Evolutionary conservation across 345 rosid species (phyloP), one percentile per base, ranked within the genome.

Genomic region (Bruguiera gymnorhiza): DNA sequence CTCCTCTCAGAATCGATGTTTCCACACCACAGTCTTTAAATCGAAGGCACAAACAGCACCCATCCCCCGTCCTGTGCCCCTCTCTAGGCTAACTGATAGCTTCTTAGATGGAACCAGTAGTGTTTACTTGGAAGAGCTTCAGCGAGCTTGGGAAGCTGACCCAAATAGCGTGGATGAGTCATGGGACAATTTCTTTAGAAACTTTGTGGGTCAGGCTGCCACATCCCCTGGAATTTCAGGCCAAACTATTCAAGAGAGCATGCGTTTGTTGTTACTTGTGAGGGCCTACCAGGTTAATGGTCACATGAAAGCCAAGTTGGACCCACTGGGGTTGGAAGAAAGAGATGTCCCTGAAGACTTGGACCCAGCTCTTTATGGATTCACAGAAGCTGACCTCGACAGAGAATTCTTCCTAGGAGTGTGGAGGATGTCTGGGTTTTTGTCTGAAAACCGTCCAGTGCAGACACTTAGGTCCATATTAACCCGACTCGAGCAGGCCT

Each of bases 211-310:
- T 51, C 92, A 90, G 80, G 90, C 90, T 24, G 80, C 88, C 13
- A 81, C 92, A 0, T 75, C 88, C 9, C 88, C 87, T 50, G 95
- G 95, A 32, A 83, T 91, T 72, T 91, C 97, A 0, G 95, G 97
- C 24, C 97, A 91, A 74, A 88, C 97, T 3, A 91, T 91, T 65
- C 92, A 88, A 75, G 97, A 91, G 75, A 91, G 97, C 67, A 91
- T 91, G 97, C 90, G 97, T 11, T 65, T 90, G 76, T 39, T 90
- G 78, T 73, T 88, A 68, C 80, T 90, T 15, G 89, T 90, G 53
- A 85, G 97, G 74, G 97, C 93, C 74, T 90, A 90, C 67, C 97
- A 88, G 79, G 97, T 88, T 72, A 88, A 83, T 72, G 97, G 97
- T 55, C 97, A 90, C 77, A 86, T 88, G 94, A 90, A 90, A 69